Evolutionary conservation across 1,284 basidiomycete genomes (phyloP), one percentile per base, ranked within the genome.

Genomic region (Ganoderma lucidum): DNA sequence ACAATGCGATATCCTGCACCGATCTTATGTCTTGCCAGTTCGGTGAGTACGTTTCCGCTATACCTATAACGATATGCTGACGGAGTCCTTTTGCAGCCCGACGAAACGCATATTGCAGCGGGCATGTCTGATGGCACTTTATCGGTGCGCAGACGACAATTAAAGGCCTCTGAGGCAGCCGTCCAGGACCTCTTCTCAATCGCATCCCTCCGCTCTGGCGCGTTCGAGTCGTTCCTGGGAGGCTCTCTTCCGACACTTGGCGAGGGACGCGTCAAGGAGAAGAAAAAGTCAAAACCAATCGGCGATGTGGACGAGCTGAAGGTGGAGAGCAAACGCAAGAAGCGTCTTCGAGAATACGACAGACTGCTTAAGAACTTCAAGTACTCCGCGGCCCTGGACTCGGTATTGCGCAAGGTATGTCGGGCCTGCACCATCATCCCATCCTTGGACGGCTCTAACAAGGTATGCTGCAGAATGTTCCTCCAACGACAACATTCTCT

Each of bases 1-100:
- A 99, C 98, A 0, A 99, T 99, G 96, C 93, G 97, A 55, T 99
- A 99, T 80, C 95, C 97, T 3, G 95, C 96, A 1, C 96, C 97
- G 0, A 84, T 99, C 3, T 85, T 99, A 6, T 96, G 92, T 76
- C 84, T 99, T 59, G 96, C 96, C n/a, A 86, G 95, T 70, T 99
- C 94, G 70, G 95, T 95, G 77, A 78, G 90, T 84, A 17, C 14
- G 6, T 53, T n/a, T 1, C 2, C 17, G 19, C 3, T n/a, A 10
- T 2, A 9, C 44, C 67, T 51, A 62, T 23, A 15, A 19, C 48
- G 58, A 60, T 8, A 69, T 67, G 4, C 53, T 70, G 41, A 66
- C 35, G 5, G n/a, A 55, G 70, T 12, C 17, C 65, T 44, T 65
- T 17, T 23, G 37, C 71, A 97, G 91, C 97, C 97, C 23, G 97